A percentile compares a stretch with the other conserved stretches of the same genome.
Conservation (phyloP, 768 basidiomycete species). For the Boletus insuetus region DNA sequence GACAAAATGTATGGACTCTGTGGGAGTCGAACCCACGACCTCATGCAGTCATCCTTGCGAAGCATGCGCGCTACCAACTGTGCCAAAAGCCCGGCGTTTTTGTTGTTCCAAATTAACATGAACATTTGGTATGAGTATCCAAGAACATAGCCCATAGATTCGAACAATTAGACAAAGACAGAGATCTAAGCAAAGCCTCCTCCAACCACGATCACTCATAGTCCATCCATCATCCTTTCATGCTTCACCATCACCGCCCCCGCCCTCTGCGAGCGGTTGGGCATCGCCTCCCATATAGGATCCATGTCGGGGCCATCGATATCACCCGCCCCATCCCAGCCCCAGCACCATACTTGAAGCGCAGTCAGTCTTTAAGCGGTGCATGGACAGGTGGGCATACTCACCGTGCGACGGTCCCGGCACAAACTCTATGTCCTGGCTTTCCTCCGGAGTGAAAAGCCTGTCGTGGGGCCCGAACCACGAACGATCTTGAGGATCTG, state of each 20-base stretch:
- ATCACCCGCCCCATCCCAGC: constrained; percentile 99
- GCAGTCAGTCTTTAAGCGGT: neutral
- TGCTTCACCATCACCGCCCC: constrained; percentile 73
- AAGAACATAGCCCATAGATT: neutral
- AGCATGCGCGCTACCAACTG: constrained; percentile 40
- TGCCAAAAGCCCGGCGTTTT: constrained; percentile 45
- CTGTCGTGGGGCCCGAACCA: constrained; percentile 99
- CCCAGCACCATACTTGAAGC: constrained; percentile 94
- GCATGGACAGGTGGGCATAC: neutral
- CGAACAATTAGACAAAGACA: neutral
- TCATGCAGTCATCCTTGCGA: constrained; percentile 30
- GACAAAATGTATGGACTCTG: constrained; percentile 21
- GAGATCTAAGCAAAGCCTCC: constrained; percentile 14
- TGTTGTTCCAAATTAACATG: neutral
- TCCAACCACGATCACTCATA: constrained; percentile 12
- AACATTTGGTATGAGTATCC: neutral
- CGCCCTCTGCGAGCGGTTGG: constrained; percentile 54
- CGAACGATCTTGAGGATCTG: constrained; percentile 94
- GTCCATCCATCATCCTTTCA: constrained; percentile 41
- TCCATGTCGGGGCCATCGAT: constrained; percentile 97
- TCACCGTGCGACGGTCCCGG: constrained; percentile 84
- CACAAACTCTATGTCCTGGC: constrained; percentile 68
- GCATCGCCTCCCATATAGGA: constrained; percentile 91
- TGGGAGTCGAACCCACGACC: constrained; percentile 39
- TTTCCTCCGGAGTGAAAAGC: constrained; percentile 87